Base-by-base conservation (phyloP, 1,284 basidiomycete species). In the Cryptococcus maquisensis region DNA sequence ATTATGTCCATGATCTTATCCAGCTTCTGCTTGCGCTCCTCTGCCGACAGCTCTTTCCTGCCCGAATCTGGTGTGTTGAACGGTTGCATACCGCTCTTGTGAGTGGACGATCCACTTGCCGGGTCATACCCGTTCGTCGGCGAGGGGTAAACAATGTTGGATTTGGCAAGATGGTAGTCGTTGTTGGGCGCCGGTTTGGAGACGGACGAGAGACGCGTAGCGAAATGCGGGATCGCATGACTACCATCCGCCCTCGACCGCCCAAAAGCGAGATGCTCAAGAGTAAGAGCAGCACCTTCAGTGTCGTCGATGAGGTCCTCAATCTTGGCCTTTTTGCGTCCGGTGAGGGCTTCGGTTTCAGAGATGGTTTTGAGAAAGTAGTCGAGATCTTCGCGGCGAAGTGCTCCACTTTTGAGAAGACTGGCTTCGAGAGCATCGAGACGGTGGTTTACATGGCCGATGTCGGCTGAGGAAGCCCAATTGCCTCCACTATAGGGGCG, bases 251-350 rank as follows among this genome's bases (percentile, higher is more conserved):
- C 64, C 8, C 71, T 56, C 4, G 68, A 66, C n/a, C 73, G 66
- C 3, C 75, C 75, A 56, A 75, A 77, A 2, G 75, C 74, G 10
- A 77, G 62, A 49, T 77, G 74, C 49, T 77, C 76, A 6, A 77
- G 64, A 0, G 74, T 77, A 20, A 76, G 60, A 3, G 75, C 76
- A 0, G 76, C 76, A 18, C 73, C 75, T 55, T 78, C 76, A 0
- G 75, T 77, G 54, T 76, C 75, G 42, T 73, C 71, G 24, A 72
- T 69, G 16, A 28, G 20, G 16, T 54, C 20, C 7, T 37, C 49
- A 36, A 40, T 26, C 38, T 50, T 53, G 26, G 21, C 45, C 32
- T 53, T 41, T 26, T 37, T 48, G 21, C 37, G 49, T 9, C 16
- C 7, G 7, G 39, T 23, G 49, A 24, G 51, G 13, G 46, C 48